Evolutionary conservation across 352 stramenopile species (phyloP).

Genomic region (Phytophthora lateralis): DNA sequence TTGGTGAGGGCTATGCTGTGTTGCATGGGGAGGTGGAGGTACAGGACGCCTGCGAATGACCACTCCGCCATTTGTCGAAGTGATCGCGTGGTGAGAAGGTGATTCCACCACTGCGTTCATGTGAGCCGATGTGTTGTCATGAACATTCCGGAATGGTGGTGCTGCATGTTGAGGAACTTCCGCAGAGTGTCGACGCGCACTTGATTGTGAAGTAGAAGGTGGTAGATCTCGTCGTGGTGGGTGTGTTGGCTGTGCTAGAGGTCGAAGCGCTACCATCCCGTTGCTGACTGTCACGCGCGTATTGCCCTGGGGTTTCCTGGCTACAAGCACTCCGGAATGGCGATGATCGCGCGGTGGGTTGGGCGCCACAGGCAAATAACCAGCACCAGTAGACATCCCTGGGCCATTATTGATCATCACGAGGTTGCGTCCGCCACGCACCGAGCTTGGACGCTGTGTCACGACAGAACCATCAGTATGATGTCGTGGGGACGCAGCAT

Average conservation of each 20-base stretch:
- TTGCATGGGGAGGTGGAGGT: conserved; percentile 2
- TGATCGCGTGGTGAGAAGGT: conserved; percentile 16
- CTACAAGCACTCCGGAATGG: conserved; percentile 16
- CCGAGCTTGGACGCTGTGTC: conserved; percentile 44
- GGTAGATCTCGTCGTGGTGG: conserved; percentile 30
- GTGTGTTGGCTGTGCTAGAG: conserved; percentile 24
- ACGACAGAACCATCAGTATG: neutral
- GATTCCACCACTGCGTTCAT: conserved; percentile 10
- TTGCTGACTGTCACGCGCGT: conserved; percentile 32
- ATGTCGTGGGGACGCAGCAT: conserved; percentile 8
- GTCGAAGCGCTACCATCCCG: conserved; percentile 32
- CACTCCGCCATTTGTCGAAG: conserved; percentile 28
- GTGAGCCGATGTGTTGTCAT: conserved; percentile 7
- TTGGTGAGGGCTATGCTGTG: conserved; percentile 21
- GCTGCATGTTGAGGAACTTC: conserved; percentile 12
- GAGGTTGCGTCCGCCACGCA: conserved; percentile 55
- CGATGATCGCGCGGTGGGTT: conserved; percentile 29
- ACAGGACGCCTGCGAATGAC: conserved; percentile 25
- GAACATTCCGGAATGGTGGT: conserved; percentile 8
- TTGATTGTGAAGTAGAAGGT: conserved; percentile 11
- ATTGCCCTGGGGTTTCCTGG: conserved; percentile 21
- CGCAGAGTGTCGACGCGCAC: conserved; percentile 17
- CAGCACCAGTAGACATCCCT: conserved; percentile 9
- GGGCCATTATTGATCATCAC: conserved; percentile 43
- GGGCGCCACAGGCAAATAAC: conserved; percentile 28